Evolutionary conservation across 805 yeast genomes (phyloP), one percentile per base, ranked within the genome.

Genomic region (Schwanniomyces sp.): DNA sequence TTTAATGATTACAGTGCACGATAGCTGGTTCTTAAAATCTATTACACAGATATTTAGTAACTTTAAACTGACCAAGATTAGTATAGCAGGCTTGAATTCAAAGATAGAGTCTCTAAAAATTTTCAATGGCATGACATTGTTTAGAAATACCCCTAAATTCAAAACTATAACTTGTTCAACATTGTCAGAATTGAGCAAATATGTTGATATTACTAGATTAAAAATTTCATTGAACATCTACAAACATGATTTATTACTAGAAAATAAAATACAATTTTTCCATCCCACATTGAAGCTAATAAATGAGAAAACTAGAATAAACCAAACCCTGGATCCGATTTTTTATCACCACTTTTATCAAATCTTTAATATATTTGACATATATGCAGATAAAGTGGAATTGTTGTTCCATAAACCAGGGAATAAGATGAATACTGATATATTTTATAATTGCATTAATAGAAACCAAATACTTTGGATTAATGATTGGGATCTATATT

Each of bases 11-110:
- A 78, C 91, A 27, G 96, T 92, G 2, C 97, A 92, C 66, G 97
- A 91, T 55, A 85, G 87, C 41, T 91, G 97, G 94, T 80, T 91
- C 67, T 80, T 89, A 25, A 81, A 90, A 56, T 85, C 96, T 0
- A 78, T 89, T 32, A 79, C 86, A 12, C 91, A 87, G 45, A 77
- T 90, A 21, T 69, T 88, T 49, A 75, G 83, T 47, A 86, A 85
- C 57, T 83, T 87, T 45, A 62, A 64, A 45, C 36, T 61, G n/a
- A 70, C 76, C 14, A 66, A 58, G 41, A 64, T 63, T 45, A 63
- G 61, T 44, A 44, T 70, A 12, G 59, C 59, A 29, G 52, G 52
- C 28, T 46, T 70, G 42, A 69, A 63, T 44, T 51, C 55, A 28
- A 47, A 66, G 32, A 47, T 69, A 21, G 68, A 64, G 21, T 53